Percentiles rank a stretch among this genome's conserved stretches.
These are phyloP conservation scores for Nicotiana tomentosiformis DNA, from an alignment of 257 asterid genomes.

Conservation along the genomic window DNA sequence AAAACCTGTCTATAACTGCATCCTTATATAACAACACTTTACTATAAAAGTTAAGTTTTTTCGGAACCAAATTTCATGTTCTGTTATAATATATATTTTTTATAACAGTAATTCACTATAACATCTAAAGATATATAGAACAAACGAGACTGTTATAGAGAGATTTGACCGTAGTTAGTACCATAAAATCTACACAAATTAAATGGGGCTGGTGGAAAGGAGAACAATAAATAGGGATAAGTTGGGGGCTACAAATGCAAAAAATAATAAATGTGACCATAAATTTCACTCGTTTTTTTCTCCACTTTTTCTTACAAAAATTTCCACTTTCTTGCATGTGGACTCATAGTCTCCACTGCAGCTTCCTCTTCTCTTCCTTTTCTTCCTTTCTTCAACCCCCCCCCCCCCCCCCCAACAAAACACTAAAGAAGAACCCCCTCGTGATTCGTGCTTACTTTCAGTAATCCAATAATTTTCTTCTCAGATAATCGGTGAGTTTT, in stretches of 20 bases:
- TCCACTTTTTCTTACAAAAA: constrained; percentile 20
- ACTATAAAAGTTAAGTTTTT: too few relatives aligned
- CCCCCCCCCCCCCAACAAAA: not conserved
- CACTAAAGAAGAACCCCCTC: constrained; percentile 13
- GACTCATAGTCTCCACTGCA: constrained; percentile 25
- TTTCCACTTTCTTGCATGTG: constrained; percentile 41
- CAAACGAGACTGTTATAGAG: too few relatives aligned
- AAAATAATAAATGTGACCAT: constrained; percentile 14
- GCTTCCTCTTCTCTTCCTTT: constrained; percentile 25
- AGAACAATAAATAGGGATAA: constrained; percentile 2
- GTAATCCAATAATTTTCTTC: not conserved
- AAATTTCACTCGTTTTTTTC: constrained; percentile 64
- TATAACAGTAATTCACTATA: too few relatives aligned
- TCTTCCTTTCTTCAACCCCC: not conserved
- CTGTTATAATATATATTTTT: too few relatives aligned
- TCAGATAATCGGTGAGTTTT: constrained; percentile 23
- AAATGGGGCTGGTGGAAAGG: constrained; percentile 2
- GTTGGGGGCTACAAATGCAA: constrained; percentile 12
- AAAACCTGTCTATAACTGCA: accelerated
- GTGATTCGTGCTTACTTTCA: constrained; percentile 39
- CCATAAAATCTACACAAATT: not conserved
- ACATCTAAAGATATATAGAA: too few relatives aligned
- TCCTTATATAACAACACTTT: too few relatives aligned
- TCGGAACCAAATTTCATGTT: too few relatives aligned
- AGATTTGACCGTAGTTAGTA: not conserved